Percentiles rank a stretch among this genome's conserved stretches.
Conservation (phyloP, 495 filamentous ascomycete genomes). For the Aspergillus campestris region DNA sequence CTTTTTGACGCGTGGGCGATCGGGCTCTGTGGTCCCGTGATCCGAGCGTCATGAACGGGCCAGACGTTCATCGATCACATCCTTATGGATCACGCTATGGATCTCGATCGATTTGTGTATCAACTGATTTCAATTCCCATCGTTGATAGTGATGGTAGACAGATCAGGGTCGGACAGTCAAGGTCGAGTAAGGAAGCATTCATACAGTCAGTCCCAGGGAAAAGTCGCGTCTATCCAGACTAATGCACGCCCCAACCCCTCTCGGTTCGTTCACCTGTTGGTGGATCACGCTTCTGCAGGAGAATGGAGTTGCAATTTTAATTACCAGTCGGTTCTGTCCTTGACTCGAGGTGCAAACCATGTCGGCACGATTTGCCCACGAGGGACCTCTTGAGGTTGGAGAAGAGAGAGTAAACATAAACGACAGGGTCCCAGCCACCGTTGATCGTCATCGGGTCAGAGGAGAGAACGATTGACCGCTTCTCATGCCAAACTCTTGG, state of each 20-base stretch:
- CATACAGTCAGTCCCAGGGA: too few species aligned
- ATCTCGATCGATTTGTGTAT: not conserved
- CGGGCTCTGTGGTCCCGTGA: not conserved
- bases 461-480: too few species aligned
- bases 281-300: slow-evolving; percentile 13
- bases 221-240: slow-evolving; percentile 2
- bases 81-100: not conserved
- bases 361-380: not conserved
- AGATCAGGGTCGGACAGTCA: too few species aligned
- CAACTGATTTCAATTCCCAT: too few species aligned
- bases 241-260: slow-evolving; percentile 19
- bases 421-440: too few species aligned
- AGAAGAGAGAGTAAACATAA: too few species aligned
- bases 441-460: too few species aligned
- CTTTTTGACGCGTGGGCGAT: slow-evolving; percentile 8
- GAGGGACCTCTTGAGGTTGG: not conserved
- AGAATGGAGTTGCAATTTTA: slow-evolving; percentile 12
- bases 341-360: not conserved
- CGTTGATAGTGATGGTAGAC: too few species aligned
- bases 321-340: not conserved
- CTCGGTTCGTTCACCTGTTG: slow-evolving; percentile 6
- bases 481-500: too few species aligned
- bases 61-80: not conserved
- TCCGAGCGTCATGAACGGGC: slow-evolving; percentile 6
- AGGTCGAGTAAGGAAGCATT: too few species aligned